Percentiles rank a stretch among this genome's conserved stretches.
Conservation (phyloP, 306 rosid species). For the Alnus rubra region DNA sequence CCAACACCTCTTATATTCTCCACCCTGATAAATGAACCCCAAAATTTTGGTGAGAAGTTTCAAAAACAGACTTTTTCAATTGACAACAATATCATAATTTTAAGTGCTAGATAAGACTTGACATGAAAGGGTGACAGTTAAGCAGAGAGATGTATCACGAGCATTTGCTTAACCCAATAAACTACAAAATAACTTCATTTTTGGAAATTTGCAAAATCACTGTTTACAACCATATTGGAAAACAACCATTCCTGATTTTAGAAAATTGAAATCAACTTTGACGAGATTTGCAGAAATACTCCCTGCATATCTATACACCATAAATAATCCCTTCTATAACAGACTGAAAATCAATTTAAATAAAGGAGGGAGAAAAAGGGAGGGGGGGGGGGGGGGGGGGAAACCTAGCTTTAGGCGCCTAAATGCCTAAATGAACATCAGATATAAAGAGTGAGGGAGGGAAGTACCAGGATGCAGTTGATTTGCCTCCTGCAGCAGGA, state of each 20-base stretch:
- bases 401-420: background rate
- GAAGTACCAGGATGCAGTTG: conserved; percentile 49
- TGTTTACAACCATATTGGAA: background rate
- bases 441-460: conserved; percentile 16
- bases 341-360: background rate
- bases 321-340: background rate
- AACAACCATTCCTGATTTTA: background rate
- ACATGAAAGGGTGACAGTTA: background rate
- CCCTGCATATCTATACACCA: background rate
- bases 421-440: background rate
- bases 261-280: conserved; percentile 2
- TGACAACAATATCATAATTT: background rate
- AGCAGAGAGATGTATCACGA: conserved; percentile 4
- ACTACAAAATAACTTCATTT: background rate
- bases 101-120: conserved; percentile 5
- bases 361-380: background rate
- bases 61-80: background rate
- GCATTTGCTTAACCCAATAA: conserved; percentile 14
- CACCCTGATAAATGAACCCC: conserved; percentile 45
- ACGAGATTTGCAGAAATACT: background rate
- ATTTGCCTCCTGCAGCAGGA: conserved; percentile 40
- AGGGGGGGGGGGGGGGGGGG: background rate
- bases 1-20: conserved; percentile 37
- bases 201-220: background rate
- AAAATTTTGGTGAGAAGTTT: conserved; percentile 6